Evolutionary conservation across 805 yeast genomes (phyloP).

Genomic region (Ogataea trehalophila): DNA sequence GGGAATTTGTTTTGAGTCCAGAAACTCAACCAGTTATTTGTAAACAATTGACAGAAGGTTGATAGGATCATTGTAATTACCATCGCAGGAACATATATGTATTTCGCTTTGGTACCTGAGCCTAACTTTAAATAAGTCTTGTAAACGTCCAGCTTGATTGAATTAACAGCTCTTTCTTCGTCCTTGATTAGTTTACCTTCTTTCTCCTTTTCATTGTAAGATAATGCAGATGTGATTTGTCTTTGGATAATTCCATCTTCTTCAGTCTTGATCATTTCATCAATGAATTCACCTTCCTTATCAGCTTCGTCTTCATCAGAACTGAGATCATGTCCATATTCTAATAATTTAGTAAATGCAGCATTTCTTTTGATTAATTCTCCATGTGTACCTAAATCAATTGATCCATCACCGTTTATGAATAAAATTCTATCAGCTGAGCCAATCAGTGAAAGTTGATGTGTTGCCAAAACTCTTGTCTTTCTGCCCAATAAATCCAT

Average conservation of each 20-base stretch:
- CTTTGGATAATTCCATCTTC: slow-evolving; percentile 16
- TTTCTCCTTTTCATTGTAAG: slow-evolving; percentile 42
- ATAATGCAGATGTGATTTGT: slow-evolving; percentile 25
- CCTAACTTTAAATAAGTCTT: slow-evolving; percentile 49
- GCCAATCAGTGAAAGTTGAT: slow-evolving; percentile 66
- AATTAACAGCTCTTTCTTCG: slow-evolving; percentile 28
- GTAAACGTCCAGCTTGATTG: slow-evolving; percentile 45
- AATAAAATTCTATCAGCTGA: slow-evolving; percentile 66
- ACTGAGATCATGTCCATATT: slow-evolving; percentile 23
- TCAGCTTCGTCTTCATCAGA: slow-evolving; percentile 22
- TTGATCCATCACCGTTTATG: slow-evolving; percentile 55
- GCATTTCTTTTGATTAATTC: slow-evolving; percentile 44
- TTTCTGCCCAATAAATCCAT: slow-evolving; percentile 47
- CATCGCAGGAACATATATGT: slow-evolving; percentile 21
- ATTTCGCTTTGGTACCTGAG: slow-evolving; percentile 46
- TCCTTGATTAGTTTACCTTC: slow-evolving; percentile 29
- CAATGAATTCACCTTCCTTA: slow-evolving; percentile 2
- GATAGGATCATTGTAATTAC: slow-evolving; percentile 27
- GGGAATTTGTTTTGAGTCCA: slow-evolving; percentile 60
- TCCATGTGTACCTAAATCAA: slow-evolving; percentile 54
- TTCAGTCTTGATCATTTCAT: slow-evolving; percentile 3
- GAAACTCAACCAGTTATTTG: slow-evolving; percentile 76
- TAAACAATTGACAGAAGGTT: slow-evolving; percentile 50
- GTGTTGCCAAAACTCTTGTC: slow-evolving; percentile 77
- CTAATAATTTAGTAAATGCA: slow-evolving; percentile 48